Conservation (phyloP, 805 yeast species). For the Starmerella potacharoeniae region DNA sequence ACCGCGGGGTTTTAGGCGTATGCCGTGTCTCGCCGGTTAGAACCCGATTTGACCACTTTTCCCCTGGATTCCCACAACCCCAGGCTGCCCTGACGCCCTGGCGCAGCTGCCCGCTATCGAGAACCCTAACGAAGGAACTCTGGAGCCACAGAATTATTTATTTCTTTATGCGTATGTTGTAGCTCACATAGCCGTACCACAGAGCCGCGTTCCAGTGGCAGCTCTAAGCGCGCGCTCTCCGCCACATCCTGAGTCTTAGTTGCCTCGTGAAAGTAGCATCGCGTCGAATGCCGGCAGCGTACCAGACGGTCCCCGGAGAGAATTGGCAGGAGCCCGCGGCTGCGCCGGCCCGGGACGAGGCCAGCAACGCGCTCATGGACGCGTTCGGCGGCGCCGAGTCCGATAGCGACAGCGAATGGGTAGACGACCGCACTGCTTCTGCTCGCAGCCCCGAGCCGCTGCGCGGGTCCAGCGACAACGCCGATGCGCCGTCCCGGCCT, state of each 20-base stretch:
- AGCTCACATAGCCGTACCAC: background rate
- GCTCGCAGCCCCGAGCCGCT: background rate
- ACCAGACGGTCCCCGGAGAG: background rate
- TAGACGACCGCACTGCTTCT: conserved; percentile 9
- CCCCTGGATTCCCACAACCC: background rate
- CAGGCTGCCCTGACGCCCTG: background rate
- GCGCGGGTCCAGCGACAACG: background rate
- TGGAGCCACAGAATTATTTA: no score
- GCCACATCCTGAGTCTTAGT: no score
- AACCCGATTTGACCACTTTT: background rate
- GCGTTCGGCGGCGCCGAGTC: conserved; percentile 19
- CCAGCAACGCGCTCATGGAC: conserved; percentile 15
- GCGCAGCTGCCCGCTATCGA: no score
- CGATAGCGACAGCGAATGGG: conserved; percentile 14
- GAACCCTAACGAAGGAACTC: no score
- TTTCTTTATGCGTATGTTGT: no score
- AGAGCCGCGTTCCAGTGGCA: background rate
- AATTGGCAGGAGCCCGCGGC: background rate
- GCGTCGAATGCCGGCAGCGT: background rate
- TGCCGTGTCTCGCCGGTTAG: background rate
- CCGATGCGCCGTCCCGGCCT: background rate
- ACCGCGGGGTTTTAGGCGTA: background rate
- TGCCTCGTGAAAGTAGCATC: no score
- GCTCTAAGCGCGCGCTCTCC: no score
- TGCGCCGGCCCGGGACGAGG: background rate